Percentiles rank a stretch among this genome's conserved stretches.
These are phyloP conservation scores for Zygosaccharomyces siamensis DNA, from an alignment of 805 yeast genomes.

Conservation along the genomic window DNA sequence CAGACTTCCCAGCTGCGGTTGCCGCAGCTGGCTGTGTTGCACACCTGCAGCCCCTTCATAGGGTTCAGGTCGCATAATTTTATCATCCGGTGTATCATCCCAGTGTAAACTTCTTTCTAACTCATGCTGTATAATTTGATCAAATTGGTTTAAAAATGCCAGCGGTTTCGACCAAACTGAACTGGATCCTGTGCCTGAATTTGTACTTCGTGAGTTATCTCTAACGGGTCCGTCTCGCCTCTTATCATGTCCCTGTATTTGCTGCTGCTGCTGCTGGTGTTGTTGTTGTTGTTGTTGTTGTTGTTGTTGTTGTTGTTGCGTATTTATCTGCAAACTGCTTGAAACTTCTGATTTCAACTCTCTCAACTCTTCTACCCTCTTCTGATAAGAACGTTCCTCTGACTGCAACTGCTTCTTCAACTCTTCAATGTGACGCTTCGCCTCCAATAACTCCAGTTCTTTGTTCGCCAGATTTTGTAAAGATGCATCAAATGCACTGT, in stretches of 20 bases:
- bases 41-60: constrained; percentile 1
- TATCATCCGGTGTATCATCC: constrained; percentile 16
- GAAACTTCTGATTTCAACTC: constrained; percentile 33
- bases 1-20: neutral
- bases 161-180: constrained; percentile 52
- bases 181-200: neutral
- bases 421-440: constrained; percentile 50
- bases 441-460: constrained; percentile 62
- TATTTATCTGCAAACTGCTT: constrained; percentile 5
- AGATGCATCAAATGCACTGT: constrained; percentile 39
- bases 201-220: neutral
- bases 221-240: neutral
- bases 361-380: constrained; percentile 33
- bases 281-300: neutral
- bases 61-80: neutral
- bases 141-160: constrained; percentile 60
- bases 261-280: constrained; percentile 3
- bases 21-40: constrained; percentile 2
- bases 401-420: constrained; percentile 43
- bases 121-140: constrained; percentile 59
- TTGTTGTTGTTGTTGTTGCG: neutral
- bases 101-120: constrained; percentile 49
- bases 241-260: neutral
- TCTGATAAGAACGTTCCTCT: constrained; percentile 50
- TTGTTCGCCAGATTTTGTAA: constrained; percentile 59